A percentile compares a stretch with the other conserved stretches of the same genome.
Conservation (phyloP, 345 rosid species). For the Abelmoschus esculentus region DNA sequence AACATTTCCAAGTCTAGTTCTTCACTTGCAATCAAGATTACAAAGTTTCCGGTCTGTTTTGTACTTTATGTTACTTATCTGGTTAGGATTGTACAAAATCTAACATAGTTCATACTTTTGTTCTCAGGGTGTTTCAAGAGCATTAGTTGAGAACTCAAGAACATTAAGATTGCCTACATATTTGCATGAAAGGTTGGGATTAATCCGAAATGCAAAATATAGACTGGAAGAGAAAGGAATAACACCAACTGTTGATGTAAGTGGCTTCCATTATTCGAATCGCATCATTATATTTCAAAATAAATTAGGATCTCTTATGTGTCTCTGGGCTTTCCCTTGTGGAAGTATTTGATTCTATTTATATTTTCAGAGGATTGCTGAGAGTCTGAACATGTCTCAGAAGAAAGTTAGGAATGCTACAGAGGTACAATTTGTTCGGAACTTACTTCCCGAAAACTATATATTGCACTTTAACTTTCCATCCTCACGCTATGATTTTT, state of each 20-base stretch:
- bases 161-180: conserved; percentile 79
- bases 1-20: neutral
- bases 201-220: conserved; percentile 76
- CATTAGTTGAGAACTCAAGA: conserved; percentile 78
- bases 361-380: conserved; percentile 72
- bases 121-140: conserved; percentile 79
- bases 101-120: conserved; percentile 10
- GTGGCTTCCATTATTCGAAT: conserved; percentile 12
- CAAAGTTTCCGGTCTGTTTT: neutral
- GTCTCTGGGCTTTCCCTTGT: neutral
- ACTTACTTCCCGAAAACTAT: neutral
- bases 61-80: neutral
- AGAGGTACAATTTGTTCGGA: conserved; percentile 40
- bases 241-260: conserved; percentile 80
- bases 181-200: conserved; percentile 74
- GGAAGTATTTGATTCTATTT: neutral
- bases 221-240: conserved; percentile 80
- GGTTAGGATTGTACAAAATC: conserved; percentile 6
- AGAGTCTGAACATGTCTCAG: conserved; percentile 76
- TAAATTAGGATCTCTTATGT: neutral
- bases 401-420: conserved; percentile 94
- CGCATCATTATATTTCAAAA: neutral
- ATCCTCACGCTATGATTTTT: conserved; percentile 13
- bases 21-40: neutral
- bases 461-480: neutral